These are phyloP conservation scores for Pittosporum tobira DNA, from an alignment of 129 eudicot species.

Conservation along the genomic window DNA sequence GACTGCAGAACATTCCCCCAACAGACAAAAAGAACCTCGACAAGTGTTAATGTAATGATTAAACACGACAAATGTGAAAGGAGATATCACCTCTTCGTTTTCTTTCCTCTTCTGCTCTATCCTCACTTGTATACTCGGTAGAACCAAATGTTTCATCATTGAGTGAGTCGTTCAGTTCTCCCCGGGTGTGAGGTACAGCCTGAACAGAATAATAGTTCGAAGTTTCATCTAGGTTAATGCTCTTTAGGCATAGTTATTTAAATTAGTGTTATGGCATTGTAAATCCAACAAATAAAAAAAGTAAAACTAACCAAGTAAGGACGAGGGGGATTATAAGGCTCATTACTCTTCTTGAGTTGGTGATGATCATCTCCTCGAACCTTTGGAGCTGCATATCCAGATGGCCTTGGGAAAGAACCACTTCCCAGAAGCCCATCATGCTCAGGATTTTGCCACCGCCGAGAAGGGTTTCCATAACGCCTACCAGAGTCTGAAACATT, in stretches of 20 bases:
- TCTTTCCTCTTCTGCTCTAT: constrained; percentile 91
- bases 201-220: no score
- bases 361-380: constrained; percentile 42
- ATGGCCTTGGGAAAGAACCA: constrained; percentile 92
- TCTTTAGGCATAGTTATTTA: no score
- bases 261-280: background rate
- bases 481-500: constrained; percentile 61
- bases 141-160: constrained; percentile 99
- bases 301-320: constrained; percentile 62
- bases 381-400: constrained; percentile 68
- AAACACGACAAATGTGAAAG: background rate
- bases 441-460: constrained; percentile 72
- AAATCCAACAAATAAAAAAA: background rate
- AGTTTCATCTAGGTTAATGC: no score
- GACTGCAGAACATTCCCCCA: constrained; percentile 8
- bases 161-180: constrained; percentile 57
- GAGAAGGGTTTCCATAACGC: constrained; percentile 56
- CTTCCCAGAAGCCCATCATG: constrained; percentile 99
- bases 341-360: constrained; percentile 66
- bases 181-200: constrained; percentile 69
- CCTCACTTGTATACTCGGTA: constrained; percentile 60
- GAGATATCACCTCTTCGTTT: constrained; percentile 92
- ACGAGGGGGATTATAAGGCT: constrained; percentile 97
- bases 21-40: background rate
- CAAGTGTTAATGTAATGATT: background rate